Evolutionary conservation across 1,139 yeast species (phyloP), one percentile per base, ranked within the genome.

Genomic region (Scheffersomyces cryptocercus): DNA sequence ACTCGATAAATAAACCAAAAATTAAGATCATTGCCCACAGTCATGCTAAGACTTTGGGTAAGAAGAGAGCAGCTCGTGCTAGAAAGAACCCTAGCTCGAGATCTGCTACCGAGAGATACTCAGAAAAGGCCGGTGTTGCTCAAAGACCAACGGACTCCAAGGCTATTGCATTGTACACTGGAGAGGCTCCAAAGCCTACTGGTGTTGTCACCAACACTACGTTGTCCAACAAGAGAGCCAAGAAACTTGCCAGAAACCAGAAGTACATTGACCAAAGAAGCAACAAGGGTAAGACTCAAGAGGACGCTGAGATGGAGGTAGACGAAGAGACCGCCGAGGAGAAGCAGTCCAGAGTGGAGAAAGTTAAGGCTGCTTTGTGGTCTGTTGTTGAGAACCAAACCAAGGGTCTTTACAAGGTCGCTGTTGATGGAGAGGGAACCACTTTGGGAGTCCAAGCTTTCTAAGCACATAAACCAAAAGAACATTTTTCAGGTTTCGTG

Each of bases 1-100:
- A 87, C 73, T 78, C 89, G 41, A 75, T 88, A 53, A 88, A 88
- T 65, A 87, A 84, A 65, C 95, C 95, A 42, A 86, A 85, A 65
- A 80, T 79, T 54, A 79, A 80, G 53, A 70, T 81, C 36, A 71
- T 68, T 50, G 73, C 82, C 45, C 76, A 76, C 46, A 76, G 77
- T 39, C 86, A 81, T 62, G 75, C 81, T 15, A 67, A 72, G 35
- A 57, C 74, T n/a, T 67, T 81, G 29, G 80, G 82, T 14, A 77
- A 75, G 56, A 84, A 76, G 61, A 75, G 88, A 62, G 75, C 82
- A 3, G 68, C 74, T 24, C 77, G 85, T 58, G 74, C 75, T 40
- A 75, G 69, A 53, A 62, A 62, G 14, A 73, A 68, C 42, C 71
- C 77, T 34, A 43, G 50, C 33, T 66, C 80, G 43, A 71, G 70